Evolutionary conservation across 179 eudicot genomes (phyloP).

Genomic region (Spergularia azorica): DNA sequence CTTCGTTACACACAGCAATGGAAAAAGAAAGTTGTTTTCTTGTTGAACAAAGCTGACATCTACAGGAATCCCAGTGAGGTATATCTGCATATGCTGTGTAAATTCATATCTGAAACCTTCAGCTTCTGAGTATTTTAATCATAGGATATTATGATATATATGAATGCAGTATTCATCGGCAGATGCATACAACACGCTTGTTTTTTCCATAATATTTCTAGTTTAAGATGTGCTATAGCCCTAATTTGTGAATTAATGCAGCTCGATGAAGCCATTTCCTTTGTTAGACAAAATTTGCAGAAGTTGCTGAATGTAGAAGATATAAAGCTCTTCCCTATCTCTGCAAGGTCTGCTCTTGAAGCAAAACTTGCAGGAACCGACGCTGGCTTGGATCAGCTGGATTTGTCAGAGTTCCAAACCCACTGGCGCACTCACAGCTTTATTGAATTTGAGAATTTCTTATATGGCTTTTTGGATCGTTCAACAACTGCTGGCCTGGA

Average conservation of each 20-base stretch:
- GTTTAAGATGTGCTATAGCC: conserved; percentile 6
- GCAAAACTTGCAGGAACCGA: conserved; percentile 56
- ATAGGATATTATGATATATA: too few species aligned
- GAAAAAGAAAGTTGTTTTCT: conserved; percentile 89
- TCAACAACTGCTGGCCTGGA: conserved; percentile 83
- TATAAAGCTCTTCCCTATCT: conserved; percentile 76
- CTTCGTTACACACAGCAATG: conserved; percentile 94
- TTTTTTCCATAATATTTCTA: neutral
- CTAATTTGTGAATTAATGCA: conserved; percentile 36
- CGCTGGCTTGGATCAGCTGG: conserved; percentile 31
- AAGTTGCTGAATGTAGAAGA: conserved; percentile 71
- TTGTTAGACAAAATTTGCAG: conserved; percentile 72
- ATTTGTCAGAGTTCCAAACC: conserved; percentile 29
- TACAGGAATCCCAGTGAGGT: conserved; percentile 74
- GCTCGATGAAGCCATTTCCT: conserved; percentile 84
- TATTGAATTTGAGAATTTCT: conserved; percentile 67
- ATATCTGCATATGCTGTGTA: conserved; percentile 16
- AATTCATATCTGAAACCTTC: neutral
- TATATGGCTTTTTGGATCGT: conserved; percentile 76
- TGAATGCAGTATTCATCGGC: neutral
- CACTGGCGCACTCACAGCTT: conserved; percentile 48
- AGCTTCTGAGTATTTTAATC: neutral
- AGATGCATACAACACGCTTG: conserved; percentile 1
- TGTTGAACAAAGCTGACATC: conserved; percentile 85
- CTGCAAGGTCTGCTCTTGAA: conserved; percentile 89